Base-by-base conservation (phyloP, 148 eudicot species). In the Fagopyrum esculentum region DNA sequence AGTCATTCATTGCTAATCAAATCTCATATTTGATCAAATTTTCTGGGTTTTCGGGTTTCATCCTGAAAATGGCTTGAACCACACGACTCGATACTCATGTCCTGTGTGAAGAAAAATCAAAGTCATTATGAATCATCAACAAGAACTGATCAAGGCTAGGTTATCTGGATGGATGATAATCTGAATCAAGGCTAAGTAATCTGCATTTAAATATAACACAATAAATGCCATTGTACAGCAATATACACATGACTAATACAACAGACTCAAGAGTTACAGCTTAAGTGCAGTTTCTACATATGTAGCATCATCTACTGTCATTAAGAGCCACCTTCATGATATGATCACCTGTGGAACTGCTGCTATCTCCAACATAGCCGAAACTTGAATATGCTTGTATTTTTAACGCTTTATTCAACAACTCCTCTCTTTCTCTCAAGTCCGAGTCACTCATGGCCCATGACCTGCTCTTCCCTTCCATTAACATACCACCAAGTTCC, bases 1-100 rank as follows among this genome's bases (percentile, higher is more conserved):
- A 66, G 47, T 13, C 43, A 66, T 66, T 66, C 71, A 66, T 66
- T 66, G 46, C 43, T 66, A 19, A 66, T 66, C 71, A 35, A 13
- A 66, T 66, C 46, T 43, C 71, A 15, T 12, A 66, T 12, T 63
- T 63, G 44, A 29, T 63, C 16, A 29, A 11, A 10, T 63, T 30
- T 10, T 57, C 63, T 57, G 2, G 29, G 29, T 57, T 57, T 57
- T 17, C 6, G 63, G 40, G 40, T 2, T 35, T 35, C 40, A 35
- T 35, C 3, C 40, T 35, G 40, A 2, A 35, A 35, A 35, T 35
- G 40, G 40, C 40, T 35, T 35, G 40, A 35, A 35, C 40, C 35
- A 35, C 40, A 35, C 40, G 40, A 35, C 40, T 35, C 40, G 40
- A 35, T 35, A 1, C 40, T 35, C 40, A 35, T 35, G 40, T 35